Conservation (phyloP, 306 rosid genomes). For the Luffa acutangula region DNA sequence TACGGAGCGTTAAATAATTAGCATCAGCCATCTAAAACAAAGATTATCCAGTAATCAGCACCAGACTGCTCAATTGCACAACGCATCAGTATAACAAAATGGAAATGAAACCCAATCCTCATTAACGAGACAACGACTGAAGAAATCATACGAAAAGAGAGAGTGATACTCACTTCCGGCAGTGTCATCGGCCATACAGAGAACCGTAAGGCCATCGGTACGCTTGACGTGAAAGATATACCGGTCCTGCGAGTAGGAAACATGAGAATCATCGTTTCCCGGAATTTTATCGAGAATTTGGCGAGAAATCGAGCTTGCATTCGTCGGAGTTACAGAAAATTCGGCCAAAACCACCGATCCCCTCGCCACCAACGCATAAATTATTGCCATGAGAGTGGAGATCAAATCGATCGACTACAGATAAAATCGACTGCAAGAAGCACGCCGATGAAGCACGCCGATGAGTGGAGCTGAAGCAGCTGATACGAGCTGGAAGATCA, state of each 20-base stretch:
- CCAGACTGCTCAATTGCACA: not conserved
- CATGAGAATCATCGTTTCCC: slow-evolving; percentile 60
- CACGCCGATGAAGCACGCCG: not conserved
- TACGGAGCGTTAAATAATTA: not conserved
- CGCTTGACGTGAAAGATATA: slow-evolving; percentile 85
- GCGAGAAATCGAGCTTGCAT: slow-evolving; percentile 69
- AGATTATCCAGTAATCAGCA: not conserved
- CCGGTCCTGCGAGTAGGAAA: slow-evolving; percentile 93
- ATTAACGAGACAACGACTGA: not conserved
- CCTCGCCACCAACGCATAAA: slow-evolving; percentile 74
- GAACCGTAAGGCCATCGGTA: slow-evolving; percentile 97
- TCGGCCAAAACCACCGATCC: slow-evolving; percentile 93
- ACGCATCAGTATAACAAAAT: not conserved
- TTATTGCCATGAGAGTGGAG: slow-evolving; percentile 51
- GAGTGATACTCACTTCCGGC: slow-evolving; percentile 53
- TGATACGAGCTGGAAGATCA: not conserved
- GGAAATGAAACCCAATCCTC: not conserved
- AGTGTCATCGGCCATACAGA: slow-evolving; percentile 93
- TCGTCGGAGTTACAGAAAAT: slow-evolving; percentile 60
- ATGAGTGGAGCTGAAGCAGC: not conserved
- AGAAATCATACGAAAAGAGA: not conserved
- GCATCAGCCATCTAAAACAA: not conserved
- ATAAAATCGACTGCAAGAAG: not conserved
- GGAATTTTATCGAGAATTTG: slow-evolving; percentile 85
- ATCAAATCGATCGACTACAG: not conserved